These are phyloP conservation scores for Maudiozyma serrabonitensis DNA, from an alignment of 805 yeast genomes.

Conservation along the genomic window DNA sequence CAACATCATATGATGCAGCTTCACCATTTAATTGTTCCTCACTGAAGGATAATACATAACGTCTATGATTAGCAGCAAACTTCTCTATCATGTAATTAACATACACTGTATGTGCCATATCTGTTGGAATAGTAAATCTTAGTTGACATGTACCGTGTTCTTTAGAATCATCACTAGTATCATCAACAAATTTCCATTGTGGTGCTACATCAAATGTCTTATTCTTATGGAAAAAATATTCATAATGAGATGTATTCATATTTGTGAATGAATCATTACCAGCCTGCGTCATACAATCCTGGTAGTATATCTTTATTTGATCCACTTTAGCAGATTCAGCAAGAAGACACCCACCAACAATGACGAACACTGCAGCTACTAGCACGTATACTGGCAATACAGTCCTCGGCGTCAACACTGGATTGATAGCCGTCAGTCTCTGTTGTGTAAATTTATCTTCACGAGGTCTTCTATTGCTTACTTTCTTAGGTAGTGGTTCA, in stretches of 20 bases:
- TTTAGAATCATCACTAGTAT: constrained; percentile 37
- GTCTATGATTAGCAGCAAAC: constrained; percentile 89
- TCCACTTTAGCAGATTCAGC: constrained; percentile 64
- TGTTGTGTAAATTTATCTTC: constrained; percentile 71
- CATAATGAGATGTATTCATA: constrained; percentile 50
- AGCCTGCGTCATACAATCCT: constrained; percentile 53
- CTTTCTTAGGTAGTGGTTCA: constrained; percentile 31
- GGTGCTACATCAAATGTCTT: constrained; percentile 35
- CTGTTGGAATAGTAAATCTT: constrained; percentile 62
- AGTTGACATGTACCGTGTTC: constrained; percentile 57
- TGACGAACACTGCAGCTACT: constrained; percentile 74
- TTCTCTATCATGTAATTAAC: constrained; percentile 78
- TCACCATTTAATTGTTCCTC: constrained; percentile 76
- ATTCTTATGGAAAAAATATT: constrained; percentile 45
- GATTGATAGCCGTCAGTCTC: constrained; percentile 48
- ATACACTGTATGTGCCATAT: constrained; percentile 64
- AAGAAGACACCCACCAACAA: constrained; percentile 79
- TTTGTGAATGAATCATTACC: constrained; percentile 34
- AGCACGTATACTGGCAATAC: constrained; percentile 72
- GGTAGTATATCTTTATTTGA: constrained; percentile 63
- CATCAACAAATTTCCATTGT: constrained; percentile 56
- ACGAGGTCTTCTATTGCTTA: constrained; percentile 54
- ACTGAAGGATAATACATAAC: constrained; percentile 81
- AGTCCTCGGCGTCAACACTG: constrained; percentile 82
- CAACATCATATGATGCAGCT: constrained; percentile 44